Conservation (phyloP, 192 early-diverging fungal genomes). For the Coemansia sp. region DNA sequence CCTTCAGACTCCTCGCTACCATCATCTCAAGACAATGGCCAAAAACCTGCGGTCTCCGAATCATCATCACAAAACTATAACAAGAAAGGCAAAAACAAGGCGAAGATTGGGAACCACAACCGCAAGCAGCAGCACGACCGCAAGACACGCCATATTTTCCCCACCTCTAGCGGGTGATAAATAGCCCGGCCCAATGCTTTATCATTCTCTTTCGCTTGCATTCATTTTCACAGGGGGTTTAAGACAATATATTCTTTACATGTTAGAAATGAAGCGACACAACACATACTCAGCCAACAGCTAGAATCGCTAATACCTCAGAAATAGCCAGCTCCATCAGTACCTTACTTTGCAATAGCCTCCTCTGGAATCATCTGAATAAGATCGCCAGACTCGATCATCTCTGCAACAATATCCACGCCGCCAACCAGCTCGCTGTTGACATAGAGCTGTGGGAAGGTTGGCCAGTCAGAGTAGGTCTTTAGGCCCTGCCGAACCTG, state of each 20-base stretch:
- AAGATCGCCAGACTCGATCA: constrained; percentile 79
- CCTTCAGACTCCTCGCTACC: background rate
- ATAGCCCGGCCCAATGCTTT: no score
- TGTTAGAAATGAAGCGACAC: background rate
- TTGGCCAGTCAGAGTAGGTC: constrained; percentile 91
- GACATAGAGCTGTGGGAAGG: constrained; percentile 92
- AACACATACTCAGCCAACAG: no score
- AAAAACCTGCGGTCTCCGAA: constrained; percentile 6
- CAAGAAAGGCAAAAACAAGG: constrained; percentile 66
- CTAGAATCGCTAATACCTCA: no score
- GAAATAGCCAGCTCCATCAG: no score
- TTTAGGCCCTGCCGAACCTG: constrained; percentile 91
- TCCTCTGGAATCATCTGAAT: constrained; percentile 60
- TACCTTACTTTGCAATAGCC: background rate
- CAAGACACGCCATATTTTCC: constrained; percentile 59
- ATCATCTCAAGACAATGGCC: background rate
- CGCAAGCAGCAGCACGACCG: constrained; percentile 72
- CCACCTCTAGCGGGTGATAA: background rate
- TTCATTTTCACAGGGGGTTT: no score
- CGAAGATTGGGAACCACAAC: constrained; percentile 70
- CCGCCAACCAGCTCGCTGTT: constrained; percentile 93
- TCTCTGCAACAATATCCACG: constrained; percentile 92
- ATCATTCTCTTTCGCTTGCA: background rate
- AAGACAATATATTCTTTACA: background rate
- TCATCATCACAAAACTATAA: constrained; percentile 12